Conservation (phyloP, 352 stramenopile species). For the Phytophthora cryptogea region DNA sequence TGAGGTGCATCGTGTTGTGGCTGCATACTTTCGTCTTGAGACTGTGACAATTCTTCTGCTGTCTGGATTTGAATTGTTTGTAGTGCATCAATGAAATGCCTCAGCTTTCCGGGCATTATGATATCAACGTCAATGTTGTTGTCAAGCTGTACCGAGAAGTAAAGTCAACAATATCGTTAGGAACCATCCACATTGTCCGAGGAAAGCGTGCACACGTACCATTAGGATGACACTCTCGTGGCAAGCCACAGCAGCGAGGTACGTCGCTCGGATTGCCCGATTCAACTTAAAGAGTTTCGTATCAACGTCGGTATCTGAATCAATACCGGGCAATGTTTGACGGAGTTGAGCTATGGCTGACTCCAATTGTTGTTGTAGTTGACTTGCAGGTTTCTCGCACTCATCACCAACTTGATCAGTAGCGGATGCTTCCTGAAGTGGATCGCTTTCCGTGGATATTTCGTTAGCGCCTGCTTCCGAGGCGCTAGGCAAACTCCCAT, state of each 20-base stretch:
- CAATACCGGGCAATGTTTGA: constrained; percentile 25
- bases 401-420: constrained; percentile 16
- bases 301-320: constrained; percentile 4
- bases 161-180: background rate
- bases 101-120: constrained; percentile 30
- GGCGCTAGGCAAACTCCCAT: constrained; percentile 15
- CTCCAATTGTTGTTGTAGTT: constrained; percentile 32
- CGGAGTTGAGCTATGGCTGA: constrained; percentile 28
- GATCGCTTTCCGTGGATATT: background rate
- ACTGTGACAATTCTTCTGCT: background rate
- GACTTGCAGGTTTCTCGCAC: constrained; percentile 20
- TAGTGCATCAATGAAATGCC: constrained; percentile 44
- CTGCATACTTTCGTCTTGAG: background rate
- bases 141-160: constrained; percentile 23
- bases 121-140: constrained; percentile 35
- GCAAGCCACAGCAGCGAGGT: constrained; percentile 44
- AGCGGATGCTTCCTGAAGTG: background rate
- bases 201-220: constrained; percentile 23
- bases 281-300: constrained; percentile 2
- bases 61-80: constrained; percentile 24
- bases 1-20: constrained; percentile 2
- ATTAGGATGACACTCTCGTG: constrained; percentile 42
- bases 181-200: no score
- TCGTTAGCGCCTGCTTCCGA: constrained; percentile 4
- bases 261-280: constrained; percentile 41